Conservation (phyloP, 2,329 filamentous ascomycete genomes). For the Botrytis deweyae region DNA sequence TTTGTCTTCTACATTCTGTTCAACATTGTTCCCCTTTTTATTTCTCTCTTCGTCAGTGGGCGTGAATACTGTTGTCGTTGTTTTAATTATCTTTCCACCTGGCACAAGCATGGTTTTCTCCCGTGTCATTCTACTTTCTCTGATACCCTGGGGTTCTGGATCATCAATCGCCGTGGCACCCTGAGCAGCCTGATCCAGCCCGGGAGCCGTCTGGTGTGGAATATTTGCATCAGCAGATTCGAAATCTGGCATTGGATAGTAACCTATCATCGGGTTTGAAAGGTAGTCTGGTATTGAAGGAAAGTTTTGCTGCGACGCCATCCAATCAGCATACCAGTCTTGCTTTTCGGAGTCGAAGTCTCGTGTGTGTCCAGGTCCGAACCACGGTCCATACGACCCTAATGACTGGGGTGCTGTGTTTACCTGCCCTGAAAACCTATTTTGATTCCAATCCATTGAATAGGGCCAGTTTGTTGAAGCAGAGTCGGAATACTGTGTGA, state of each 20-base stretch:
- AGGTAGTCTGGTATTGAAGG: not conserved
- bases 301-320: not conserved
- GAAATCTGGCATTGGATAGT: not conserved
- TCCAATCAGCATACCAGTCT: not conserved
- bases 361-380: not conserved
- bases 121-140: conserved; percentile 19
- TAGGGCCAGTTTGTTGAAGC: not conserved
- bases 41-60: conserved; percentile 4
- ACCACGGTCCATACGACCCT: not conserved
- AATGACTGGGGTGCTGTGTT: not conserved
- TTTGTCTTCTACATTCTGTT: not conserved
- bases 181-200: not conserved
- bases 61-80: conserved; percentile 6
- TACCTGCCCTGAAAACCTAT: not conserved
- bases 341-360: not conserved
- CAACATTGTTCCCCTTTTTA: not conserved
- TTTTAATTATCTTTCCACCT: conserved; percentile 11
- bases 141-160: conserved; percentile 6
- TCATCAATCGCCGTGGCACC: not conserved
- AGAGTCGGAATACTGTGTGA: not conserved
- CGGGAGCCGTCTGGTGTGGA: not conserved
- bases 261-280: not conserved
- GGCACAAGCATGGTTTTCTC: conserved; percentile 19
- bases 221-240: not conserved
- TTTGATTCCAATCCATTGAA: not conserved